Percentiles rank a stretch among this genome's conserved stretches.
phyloP scores from a whole-genome alignment of 208 protist species.

The Polymyxa betae region DNA sequence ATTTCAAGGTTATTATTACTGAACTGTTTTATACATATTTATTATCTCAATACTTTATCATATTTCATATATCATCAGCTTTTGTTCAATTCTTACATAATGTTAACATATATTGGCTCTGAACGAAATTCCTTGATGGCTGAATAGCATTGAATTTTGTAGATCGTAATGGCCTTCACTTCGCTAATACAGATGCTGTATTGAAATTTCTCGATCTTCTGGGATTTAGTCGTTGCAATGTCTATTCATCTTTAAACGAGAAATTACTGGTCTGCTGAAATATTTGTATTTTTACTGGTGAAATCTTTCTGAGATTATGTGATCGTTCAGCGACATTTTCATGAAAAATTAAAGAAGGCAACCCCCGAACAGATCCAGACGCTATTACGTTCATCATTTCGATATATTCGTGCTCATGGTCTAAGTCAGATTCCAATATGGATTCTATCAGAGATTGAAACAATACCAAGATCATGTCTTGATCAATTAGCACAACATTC shows the following conservation, averaged over 20 bases:
- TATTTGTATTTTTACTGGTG: neutral
- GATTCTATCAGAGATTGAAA: neutral
- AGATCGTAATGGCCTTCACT: constrained; percentile 36
- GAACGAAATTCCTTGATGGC: neutral
- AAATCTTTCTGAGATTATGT: neutral
- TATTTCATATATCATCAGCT: no score
- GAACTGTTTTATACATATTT: neutral
- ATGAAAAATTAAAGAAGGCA: neutral
- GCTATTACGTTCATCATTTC: neutral
- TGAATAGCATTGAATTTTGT: neutral
- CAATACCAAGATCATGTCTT: neutral
- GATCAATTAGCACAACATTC: neutral
- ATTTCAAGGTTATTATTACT: constrained; percentile 19
- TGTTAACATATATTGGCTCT: no score
- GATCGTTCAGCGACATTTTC: neutral
- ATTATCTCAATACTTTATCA: neutral
- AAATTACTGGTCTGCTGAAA: neutral
- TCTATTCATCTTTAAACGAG: constrained; percentile 26
- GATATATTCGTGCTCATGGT: neutral
- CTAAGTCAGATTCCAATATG: neutral
- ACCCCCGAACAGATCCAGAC: neutral
- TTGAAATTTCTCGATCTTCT: constrained; percentile 44
- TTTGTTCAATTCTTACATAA: no score
- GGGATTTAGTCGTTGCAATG: neutral
- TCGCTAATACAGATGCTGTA: neutral